Evolutionary conservation across 208 protist genomes (phyloP).

Genomic region (Trypanosoma mega): DNA sequence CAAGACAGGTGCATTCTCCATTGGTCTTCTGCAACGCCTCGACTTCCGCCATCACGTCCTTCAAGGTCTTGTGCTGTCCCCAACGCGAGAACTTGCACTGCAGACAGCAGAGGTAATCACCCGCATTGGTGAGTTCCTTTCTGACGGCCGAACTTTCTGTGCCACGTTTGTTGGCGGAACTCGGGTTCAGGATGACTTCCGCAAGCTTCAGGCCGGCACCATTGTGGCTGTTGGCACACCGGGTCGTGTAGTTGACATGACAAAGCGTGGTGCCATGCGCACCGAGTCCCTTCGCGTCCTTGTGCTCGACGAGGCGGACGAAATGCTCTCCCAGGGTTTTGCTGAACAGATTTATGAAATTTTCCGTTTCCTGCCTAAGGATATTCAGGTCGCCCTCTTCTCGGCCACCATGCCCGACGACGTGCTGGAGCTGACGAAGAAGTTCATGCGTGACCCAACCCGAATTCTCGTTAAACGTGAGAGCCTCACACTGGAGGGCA

Average conservation of each 20-base stretch:
- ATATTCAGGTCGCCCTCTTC: slow-evolving; percentile 97
- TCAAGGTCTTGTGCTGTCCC: slow-evolving; percentile 96
- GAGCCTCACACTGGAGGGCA: slow-evolving; percentile 98
- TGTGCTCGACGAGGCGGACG: slow-evolving; percentile 99
- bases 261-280: slow-evolving; percentile 87
- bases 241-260: slow-evolving; percentile 98
- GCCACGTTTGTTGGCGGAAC: slow-evolving; percentile 94
- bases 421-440: slow-evolving; percentile 97
- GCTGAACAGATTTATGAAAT: slow-evolving; percentile 99
- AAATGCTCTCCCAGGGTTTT: slow-evolving; percentile 98
- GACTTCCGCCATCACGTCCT: slow-evolving; percentile 84
- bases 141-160: slow-evolving; percentile 67
- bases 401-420: slow-evolving; percentile 99
- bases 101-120: slow-evolving; percentile 96
- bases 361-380: slow-evolving; percentile 95
- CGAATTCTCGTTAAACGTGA: slow-evolving; percentile 99
- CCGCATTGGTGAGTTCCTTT: slow-evolving; percentile 96
- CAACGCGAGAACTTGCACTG: slow-evolving; percentile 96
- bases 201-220: slow-evolving; percentile 87
- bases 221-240: slow-evolving; percentile 98
- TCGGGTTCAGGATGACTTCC: slow-evolving; percentile 95
- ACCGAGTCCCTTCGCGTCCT: slow-evolving; percentile 94
- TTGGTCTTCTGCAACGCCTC: slow-evolving; percentile 94
- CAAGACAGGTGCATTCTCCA: slow-evolving; percentile 99
- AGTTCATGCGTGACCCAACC: slow-evolving; percentile 99